Evolutionary conservation across 164 flowering plant species (phyloP), one percentile per base, ranked within the genome.

Genomic region (Macadamia integrifolia): DNA sequence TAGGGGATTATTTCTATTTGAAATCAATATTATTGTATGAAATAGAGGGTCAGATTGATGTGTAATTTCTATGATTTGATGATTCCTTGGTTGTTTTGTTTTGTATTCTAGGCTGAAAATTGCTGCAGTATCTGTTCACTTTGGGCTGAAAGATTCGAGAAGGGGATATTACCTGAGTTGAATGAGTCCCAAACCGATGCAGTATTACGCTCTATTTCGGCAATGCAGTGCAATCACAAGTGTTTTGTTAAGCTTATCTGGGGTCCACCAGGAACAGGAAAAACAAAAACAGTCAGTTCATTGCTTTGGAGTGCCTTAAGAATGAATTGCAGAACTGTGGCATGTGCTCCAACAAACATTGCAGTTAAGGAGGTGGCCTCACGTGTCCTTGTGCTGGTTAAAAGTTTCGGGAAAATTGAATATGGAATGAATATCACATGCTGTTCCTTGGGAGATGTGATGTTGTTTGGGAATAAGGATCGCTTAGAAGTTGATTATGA

Each of bases 241-340:
- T 58, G 83, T 32, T 60, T 76, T 13, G 74, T 84, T 11, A 75
- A 85, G 57, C 88, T 89, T 44, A 78, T 91, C 23, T 86, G 95
- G 93, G 97, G 97, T 3, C 97, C 97, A 0, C 93, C 94, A 0
- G 97, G 94, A 12, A 88, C 97, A 1, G 97, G 97, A 15, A 91
- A 91, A 57, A 91, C 97, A 0, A 86, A 82, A 70, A 88, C 97
- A 1, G 58, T 84, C 2, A 68, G 84, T 61, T 43, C 71, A 29
- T 61, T 91, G 78, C 80, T 91, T 2, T 67, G 73, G 66, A 32
- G 17, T 1, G 83, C 88, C 13, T 66, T 82, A 17, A 61, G 31
- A 50, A 77, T 71, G 81, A 83, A 78, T 0, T 66, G 46, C 32
- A 79, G 88, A 64, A 83, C 86, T 18, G 77, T 90, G 50, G 61